Conservation (phyloP, 441 rosid species). For the Theobroma grandiflorum region DNA sequence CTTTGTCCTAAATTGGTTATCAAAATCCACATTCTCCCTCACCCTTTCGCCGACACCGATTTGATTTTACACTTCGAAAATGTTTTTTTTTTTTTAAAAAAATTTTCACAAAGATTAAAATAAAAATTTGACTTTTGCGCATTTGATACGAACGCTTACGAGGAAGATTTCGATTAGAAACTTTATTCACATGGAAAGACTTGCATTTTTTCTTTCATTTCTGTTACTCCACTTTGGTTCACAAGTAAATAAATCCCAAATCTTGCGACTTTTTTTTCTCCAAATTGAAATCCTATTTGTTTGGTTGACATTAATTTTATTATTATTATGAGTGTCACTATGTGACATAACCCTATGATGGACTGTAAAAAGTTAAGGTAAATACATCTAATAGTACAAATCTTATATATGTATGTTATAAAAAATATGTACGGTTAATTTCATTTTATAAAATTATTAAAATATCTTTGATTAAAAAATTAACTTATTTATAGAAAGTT, state of each 20-base stretch:
- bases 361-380: neutral
- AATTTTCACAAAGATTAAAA: no score
- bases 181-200: neutral
- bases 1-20: neutral
- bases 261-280: neutral
- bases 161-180: no score
- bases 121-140: no score
- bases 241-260: neutral
- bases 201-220: neutral
- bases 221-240: neutral
- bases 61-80: neutral
- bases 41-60: conserved; percentile 23
- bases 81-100: no score
- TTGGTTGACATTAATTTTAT: neutral
- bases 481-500: no score
- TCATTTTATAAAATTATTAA: neutral
- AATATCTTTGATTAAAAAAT: no score
- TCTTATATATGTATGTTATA: no score
- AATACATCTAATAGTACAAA: neutral
- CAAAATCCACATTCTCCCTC: neutral
- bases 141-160: neutral
- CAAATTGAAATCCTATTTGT: neutral
- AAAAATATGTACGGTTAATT: neutral
- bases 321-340: neutral
- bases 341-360: conserved; percentile 8